Conservation (phyloP, 805 yeast species). For the Pichia cabralensis region DNA sequence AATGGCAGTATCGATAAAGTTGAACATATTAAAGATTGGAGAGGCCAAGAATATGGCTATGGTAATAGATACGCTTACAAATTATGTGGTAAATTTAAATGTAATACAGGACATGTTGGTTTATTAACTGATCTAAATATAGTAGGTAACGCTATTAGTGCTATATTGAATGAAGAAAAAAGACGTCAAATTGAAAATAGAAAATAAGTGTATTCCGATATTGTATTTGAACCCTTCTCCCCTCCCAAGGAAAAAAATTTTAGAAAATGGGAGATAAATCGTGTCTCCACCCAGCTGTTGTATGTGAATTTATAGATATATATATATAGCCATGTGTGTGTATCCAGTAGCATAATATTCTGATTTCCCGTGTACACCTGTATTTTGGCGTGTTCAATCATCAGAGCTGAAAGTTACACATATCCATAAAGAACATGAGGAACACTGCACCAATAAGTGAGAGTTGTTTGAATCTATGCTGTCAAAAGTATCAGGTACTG, state of each 20-base stretch:
- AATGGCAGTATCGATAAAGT: slow-evolving; percentile 2
- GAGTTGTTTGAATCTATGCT: slow-evolving; percentile 19
- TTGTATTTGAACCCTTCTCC: too few relatives aligned
- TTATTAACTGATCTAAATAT: slow-evolving; percentile 64
- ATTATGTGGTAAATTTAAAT: slow-evolving; percentile 55
- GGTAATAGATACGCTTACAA: slow-evolving; percentile 47
- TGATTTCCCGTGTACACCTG: too few relatives aligned
- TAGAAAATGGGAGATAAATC: too few relatives aligned
- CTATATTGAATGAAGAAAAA: slow-evolving; percentile 48
- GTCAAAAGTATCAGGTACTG: slow-evolving; percentile 33
- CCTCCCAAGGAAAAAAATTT: too few relatives aligned
- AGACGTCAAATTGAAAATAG: slow-evolving; percentile 12
- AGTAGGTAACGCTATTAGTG: slow-evolving; percentile 61
- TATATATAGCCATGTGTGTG: too few relatives aligned
- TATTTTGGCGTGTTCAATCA: too few relatives aligned
- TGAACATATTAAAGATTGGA: slow-evolving; percentile 4
- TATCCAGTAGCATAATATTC: too few relatives aligned
- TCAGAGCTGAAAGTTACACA: slow-evolving; percentile 63
- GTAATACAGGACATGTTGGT: slow-evolving; percentile 68
- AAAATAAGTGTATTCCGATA: too few relatives aligned
- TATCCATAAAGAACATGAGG: slow-evolving; percentile 79
- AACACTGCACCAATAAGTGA: slow-evolving; percentile 70
- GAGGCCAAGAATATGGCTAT: slow-evolving; percentile 11
- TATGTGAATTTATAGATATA: too few relatives aligned
- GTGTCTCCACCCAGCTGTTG: too few relatives aligned